Base-by-base conservation (phyloP, 1,139 yeast species). In the Scheffersomyces quercinus region DNA sequence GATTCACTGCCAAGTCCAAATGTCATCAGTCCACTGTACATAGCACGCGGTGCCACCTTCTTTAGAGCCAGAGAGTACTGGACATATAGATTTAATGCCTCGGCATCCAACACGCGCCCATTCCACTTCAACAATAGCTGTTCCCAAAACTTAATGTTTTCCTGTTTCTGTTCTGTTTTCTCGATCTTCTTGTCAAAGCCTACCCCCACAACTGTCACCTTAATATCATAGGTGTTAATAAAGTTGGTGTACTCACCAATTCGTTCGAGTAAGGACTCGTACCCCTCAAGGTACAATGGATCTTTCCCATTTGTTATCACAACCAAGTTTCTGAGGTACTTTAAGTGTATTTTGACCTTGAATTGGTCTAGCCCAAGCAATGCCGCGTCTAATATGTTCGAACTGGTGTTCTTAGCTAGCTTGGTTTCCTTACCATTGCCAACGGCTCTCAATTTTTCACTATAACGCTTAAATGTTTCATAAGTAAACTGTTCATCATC, bases 251-350 rank as follows among this genome's bases (percentile, higher is more conserved):
- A 11, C 12, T 61, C 57, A 15, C 36, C 40, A 6, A 20, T 20
- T 20, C 26, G 5, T 20, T 20, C 26, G 5, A 53, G 50, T n/a
- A 61, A 46, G 2, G 56, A 52, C 7, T 40, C 50, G 3, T 55
- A 54, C 24, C 56, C 41, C 5, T 42, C 52, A 0, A 53, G 26
- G 3, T 55, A 52, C 33, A 46, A 50, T 5, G 59, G 41, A 2
- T 46, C 37, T 20, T 48, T 51, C 1, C 65, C 77, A 47, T 74
- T 71, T 9, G 85, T 73, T 14, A 81, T 58, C 5, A 83, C 64
- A 29, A 77, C 68, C 28, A 83, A 58, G 50, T 65, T 70, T n/a
- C 77, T 50, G 1, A 56, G 50, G 49, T 60, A 72, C 43, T 65
- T 63, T 34, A 67, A 62, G 26, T 54, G 56, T 40, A 57, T 50